phyloP scores from a whole-genome alignment of 2,329 filamentous ascomycete genomes.

The Claviceps fusiformis region DNA sequence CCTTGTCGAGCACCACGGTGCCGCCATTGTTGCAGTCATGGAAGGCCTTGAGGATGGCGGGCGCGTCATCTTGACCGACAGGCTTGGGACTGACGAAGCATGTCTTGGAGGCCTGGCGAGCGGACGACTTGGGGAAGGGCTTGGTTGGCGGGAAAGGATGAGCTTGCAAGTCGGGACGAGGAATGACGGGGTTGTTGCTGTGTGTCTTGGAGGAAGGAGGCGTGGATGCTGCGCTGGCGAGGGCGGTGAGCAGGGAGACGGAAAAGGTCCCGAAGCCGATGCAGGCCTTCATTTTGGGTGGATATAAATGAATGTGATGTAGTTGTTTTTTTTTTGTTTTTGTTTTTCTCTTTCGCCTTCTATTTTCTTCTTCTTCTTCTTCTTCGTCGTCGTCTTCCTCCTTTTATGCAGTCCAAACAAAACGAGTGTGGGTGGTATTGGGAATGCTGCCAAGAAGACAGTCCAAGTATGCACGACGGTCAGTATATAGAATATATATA shows the following conservation, averaged over 20 bases:
- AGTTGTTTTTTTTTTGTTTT: no score
- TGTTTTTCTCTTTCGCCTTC: no score
- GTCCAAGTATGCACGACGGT: no score
- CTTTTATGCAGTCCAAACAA: no score
- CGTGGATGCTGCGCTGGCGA: not conserved
- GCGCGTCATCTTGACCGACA: not conserved
- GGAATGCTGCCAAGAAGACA: no score
- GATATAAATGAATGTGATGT: no score
- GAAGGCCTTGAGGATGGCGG: not conserved
- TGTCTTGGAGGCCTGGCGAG: not conserved
- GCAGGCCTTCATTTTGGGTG: not conserved
- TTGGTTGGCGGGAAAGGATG: not conserved
- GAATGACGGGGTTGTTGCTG: not conserved
- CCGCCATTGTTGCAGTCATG: constrained; percentile 46
- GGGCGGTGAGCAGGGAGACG: not conserved
- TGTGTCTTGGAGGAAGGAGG: not conserved
- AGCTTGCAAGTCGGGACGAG: not conserved
- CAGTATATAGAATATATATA: no score
- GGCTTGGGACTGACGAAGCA: not conserved
- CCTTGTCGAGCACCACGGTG: constrained; percentile 43
- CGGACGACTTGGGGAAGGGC: not conserved
- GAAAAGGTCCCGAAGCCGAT: not conserved
- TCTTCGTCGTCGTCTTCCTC: no score
- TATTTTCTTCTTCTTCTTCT: no score
- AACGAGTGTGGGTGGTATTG: no score